These are phyloP conservation scores for Glycyrrhiza uralensis DNA, from an alignment of 306 rosid species.

Conservation along the genomic window DNA sequence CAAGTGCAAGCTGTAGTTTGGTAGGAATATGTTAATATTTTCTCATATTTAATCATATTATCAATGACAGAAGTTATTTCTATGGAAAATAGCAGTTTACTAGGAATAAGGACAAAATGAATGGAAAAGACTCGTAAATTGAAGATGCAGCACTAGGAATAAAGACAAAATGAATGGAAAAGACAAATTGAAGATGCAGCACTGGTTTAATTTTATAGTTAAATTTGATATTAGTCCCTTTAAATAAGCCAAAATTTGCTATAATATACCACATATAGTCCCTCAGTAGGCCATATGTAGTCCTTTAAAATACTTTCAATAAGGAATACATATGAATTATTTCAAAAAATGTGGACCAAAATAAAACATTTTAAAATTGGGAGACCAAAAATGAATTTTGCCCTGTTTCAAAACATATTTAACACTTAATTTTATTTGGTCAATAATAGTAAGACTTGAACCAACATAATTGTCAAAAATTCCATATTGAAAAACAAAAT, in stretches of 20 bases:
- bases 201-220: no score
- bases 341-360: no score
- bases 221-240: no score
- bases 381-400: no score
- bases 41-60: neutral
- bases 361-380: no score
- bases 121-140: neutral
- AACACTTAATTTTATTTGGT: neutral
- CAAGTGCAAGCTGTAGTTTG: conserved; percentile 48
- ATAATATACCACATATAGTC: no score
- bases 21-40: neutral
- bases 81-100: neutral
- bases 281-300: no score
- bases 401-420: no score
- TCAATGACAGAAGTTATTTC: neutral
- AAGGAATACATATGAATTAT: no score
- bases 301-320: no score
- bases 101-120: neutral
- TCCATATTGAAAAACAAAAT: neutral
- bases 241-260: no score
- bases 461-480: neutral
- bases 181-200: neutral
- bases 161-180: neutral
- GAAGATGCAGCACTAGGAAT: neutral
- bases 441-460: neutral